phyloP scores from a whole-genome alignment of 2,329 filamentous ascomycete species.

The Decorospora gaudefroyi region DNA sequence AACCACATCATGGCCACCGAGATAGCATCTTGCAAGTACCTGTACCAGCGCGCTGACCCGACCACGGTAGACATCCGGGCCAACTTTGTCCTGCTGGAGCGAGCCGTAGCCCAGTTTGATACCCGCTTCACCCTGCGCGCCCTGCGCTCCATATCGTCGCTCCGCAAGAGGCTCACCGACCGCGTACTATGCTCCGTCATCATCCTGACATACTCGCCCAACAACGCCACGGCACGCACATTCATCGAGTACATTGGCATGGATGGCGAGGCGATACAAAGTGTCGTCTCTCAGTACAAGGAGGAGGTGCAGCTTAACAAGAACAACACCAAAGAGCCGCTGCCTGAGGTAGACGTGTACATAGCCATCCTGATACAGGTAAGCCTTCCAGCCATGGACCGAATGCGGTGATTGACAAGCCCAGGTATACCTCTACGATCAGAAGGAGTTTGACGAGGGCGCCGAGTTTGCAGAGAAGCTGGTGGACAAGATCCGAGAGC shows the following conservation, averaged over 20 bases:
- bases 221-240: constrained; percentile 68
- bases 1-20: constrained; percentile 38
- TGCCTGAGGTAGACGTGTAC: constrained; percentile 89
- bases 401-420: constrained; percentile 17
- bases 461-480: constrained; percentile 82
- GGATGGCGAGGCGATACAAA: constrained; percentile 66
- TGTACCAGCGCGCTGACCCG: constrained; percentile 40
- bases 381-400: constrained; percentile 10
- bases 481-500: constrained; percentile 79
- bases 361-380: constrained; percentile 71
- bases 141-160: constrained; percentile 90
- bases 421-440: constrained; percentile 87
- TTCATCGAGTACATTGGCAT: constrained; percentile 72
- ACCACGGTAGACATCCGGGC: constrained; percentile 78
- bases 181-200: constrained; percentile 82
- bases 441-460: constrained; percentile 77
- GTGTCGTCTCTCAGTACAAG: constrained; percentile 57
- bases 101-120: constrained; percentile 91
- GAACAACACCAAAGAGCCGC: constrained; percentile 69
- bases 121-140: constrained; percentile 92
- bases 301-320: constrained; percentile 69
- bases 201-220: constrained; percentile 74
- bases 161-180: constrained; percentile 86
- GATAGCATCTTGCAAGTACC: constrained; percentile 36
- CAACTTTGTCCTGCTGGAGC: constrained; percentile 90